Conservation (phyloP, 352 stramenopile species). For the Phytopythium litorale region DNA sequence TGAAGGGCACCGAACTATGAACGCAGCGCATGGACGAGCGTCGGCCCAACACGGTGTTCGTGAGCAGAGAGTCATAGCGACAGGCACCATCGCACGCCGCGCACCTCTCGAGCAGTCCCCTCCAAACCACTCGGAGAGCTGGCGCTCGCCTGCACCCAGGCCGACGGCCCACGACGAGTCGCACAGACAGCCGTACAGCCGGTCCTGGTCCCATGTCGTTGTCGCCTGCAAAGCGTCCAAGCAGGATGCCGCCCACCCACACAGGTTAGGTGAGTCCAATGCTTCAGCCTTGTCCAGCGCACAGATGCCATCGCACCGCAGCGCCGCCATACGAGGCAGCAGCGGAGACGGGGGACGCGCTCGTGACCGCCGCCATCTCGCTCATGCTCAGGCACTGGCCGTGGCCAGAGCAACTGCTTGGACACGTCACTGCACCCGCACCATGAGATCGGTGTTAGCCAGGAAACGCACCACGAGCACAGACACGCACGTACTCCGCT, state of each 20-base stretch:
- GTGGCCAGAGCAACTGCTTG: conserved; percentile 67
- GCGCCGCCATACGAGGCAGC: conserved; percentile 52
- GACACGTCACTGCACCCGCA: conserved; percentile 18
- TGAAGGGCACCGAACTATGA: conserved; percentile 72
- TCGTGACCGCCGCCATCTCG: conserved; percentile 39
- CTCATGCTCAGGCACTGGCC: conserved; percentile 71
- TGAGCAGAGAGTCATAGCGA: background rate
- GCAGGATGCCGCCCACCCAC: background rate
- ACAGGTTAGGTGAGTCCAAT: background rate
- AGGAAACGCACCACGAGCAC: background rate
- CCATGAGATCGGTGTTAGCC: background rate
- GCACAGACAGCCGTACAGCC: conserved; percentile 74
- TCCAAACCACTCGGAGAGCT: conserved; percentile 88
- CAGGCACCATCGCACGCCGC: background rate
- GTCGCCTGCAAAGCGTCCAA: conserved; percentile 18
- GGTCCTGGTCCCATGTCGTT: conserved; percentile 74
- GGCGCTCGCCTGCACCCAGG: conserved; percentile 63
- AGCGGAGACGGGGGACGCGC: conserved; percentile 52
- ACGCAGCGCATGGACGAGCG: background rate
- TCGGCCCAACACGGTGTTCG: background rate
- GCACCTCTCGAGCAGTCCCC: conserved; percentile 78
- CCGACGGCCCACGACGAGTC: conserved; percentile 76
- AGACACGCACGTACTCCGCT: conserved; percentile 38
- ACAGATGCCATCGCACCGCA: conserved; percentile 18
- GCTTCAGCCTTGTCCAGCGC: background rate